Evolutionary conservation across 2,329 filamentous ascomycete species (phyloP), one percentile per base, ranked within the genome.

Genomic region (Fusarium sp.): DNA sequence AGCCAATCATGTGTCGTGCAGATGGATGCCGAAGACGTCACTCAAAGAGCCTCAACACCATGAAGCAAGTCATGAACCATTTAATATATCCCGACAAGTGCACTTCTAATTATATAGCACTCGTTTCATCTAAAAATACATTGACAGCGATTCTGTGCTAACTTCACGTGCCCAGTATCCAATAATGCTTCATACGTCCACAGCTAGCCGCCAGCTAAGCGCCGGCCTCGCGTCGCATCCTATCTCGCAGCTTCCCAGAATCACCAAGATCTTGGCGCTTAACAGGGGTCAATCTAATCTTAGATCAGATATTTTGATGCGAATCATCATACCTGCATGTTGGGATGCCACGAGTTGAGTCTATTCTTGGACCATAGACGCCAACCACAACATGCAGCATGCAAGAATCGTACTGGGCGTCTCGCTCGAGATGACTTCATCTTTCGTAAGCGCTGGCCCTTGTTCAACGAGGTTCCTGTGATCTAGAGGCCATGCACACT

Each of bases 1-100:
- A 28, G 42, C 76, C 76, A 78, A 77, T 78, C 62, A 75, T 37
- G 38, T 35, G 16, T 60, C 28, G 19, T 35, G 44, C 47, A 42
- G 58, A 25, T 52, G 30, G 35, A 42, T 46, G 61, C 49, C 57
- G 52, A 50, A 25, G 58, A 77, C 63, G 38, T 72, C 67, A 66
- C 61, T 47, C 59, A 49, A 52, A 71, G 75, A 78, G 75, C 76
- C 76, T 78, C 76, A 77, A 78, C 74, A 75, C 75, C 76, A 77
- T 57, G 59, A 52, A 52, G 54, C 46, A 54, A 46, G 30, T 52
- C 38, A n/a, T 35, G 33, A 32, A 43, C 44, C 58, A 59, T 59
- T 53, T 38, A 38, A 42, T 35, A 43, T 56, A 56, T 49, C n/a
- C 30, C 49, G 19, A 58, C 43, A 49, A 28, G 25, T 28, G 15